phyloP scores from a whole-genome alignment of 257 asterid species.

The Penstemon barbatus region DNA sequence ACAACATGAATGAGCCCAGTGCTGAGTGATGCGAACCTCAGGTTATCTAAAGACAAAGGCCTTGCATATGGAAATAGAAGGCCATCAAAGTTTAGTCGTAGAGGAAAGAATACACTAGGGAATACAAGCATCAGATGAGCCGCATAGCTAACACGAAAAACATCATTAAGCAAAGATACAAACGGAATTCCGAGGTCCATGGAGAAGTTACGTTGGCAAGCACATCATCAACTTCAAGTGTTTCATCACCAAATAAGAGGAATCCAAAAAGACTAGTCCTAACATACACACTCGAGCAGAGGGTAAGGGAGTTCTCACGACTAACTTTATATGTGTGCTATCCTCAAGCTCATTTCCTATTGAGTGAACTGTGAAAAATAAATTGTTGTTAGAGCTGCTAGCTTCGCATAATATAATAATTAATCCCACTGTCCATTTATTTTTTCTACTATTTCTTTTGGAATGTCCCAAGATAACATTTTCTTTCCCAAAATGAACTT shows the following conservation, averaged over 20 bases:
- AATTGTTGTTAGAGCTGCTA: conserved; percentile 12
- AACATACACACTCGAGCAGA: conserved; percentile 78
- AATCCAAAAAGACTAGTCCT: conserved; percentile 90
- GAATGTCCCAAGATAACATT: no score
- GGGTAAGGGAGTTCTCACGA: conserved; percentile 83
- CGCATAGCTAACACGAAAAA: conserved; percentile 92
- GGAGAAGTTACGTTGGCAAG: conserved; percentile 91
- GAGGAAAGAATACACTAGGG: conserved; percentile 82
- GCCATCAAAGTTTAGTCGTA: conserved; percentile 85
- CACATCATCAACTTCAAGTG: conserved; percentile 94
- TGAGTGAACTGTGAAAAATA: conserved; percentile 73
- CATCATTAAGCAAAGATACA: conserved; percentile 77
- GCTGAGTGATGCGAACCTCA: conserved; percentile 66
- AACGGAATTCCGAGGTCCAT: conserved; percentile 85
- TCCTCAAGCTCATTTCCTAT: conserved; percentile 94
- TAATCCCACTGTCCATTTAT: no score
- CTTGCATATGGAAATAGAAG: conserved; percentile 84
- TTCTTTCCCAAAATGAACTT: no score
- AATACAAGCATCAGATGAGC: conserved; percentile 97
- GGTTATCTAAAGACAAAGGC: conserved; percentile 61
- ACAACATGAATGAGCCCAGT: conserved; percentile 58
- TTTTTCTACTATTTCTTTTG: no score
- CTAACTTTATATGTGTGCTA: conserved; percentile 63
- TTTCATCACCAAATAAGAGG: conserved; percentile 85
- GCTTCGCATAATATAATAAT: conserved; percentile 13